Evolutionary conservation across 306 rosid species (phyloP).

Genomic region (Ceratonia siliqua): DNA sequence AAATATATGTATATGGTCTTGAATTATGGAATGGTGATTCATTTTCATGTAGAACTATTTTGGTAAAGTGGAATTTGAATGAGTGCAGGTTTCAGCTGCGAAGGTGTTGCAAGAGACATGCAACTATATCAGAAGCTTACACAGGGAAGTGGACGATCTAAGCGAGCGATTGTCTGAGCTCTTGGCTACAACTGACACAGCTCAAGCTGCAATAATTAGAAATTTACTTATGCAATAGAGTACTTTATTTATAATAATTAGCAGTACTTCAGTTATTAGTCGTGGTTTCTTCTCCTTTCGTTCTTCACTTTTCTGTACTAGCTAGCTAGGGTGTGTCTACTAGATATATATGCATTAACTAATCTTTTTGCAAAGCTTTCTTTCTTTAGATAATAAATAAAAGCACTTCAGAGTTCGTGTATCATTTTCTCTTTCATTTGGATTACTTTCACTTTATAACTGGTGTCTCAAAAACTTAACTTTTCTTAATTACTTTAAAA

Average conservation of each 20-base stretch:
- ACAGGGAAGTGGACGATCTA: constrained; percentile 87
- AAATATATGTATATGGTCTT: too few relatives aligned
- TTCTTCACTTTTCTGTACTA: constrained; percentile 22
- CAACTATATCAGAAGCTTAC: constrained; percentile 78
- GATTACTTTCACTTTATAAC: too few relatives aligned
- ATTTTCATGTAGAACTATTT: neutral
- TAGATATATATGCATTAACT: constrained; percentile 24
- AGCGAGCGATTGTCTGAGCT: constrained; percentile 86
- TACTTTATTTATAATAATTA: neutral
- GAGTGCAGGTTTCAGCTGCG: constrained; percentile 65
- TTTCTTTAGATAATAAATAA: constrained; percentile 33
- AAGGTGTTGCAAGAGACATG: constrained; percentile 87
- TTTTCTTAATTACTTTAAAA: too few relatives aligned
- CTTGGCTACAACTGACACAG: constrained; percentile 74
- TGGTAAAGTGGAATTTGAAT: neutral
- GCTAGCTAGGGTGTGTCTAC: neutral
- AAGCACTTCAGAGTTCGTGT: neutral
- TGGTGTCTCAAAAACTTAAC: too few relatives aligned
- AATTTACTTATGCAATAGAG: constrained; percentile 70
- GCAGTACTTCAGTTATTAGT: too few relatives aligned
- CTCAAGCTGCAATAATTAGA: constrained; percentile 92
- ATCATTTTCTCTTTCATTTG: too few relatives aligned
- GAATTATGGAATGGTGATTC: neutral
- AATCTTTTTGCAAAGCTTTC: neutral
- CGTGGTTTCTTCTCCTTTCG: constrained; percentile 22